phyloP scores from a whole-genome alignment of 441 rosid species.

The Theobroma grandiflorum region DNA sequence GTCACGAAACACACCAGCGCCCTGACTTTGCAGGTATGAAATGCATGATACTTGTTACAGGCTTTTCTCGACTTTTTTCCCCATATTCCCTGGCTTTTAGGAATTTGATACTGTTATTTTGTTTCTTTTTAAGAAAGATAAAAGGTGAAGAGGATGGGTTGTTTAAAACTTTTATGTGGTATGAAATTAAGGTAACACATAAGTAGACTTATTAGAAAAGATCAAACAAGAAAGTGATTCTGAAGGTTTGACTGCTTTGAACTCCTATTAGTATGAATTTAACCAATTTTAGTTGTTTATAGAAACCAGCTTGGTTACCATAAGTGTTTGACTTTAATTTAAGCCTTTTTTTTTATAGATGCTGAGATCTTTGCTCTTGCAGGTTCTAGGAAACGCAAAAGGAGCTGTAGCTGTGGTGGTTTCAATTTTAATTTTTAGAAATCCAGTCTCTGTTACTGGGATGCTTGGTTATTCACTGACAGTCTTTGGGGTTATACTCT shows the following conservation, averaged over 20 bases:
- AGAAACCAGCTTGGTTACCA: neutral
- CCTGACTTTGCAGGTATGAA: constrained; percentile 65
- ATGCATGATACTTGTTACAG: neutral
- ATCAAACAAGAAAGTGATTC: neutral
- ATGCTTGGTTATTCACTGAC: constrained; percentile 75
- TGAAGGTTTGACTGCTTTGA: neutral
- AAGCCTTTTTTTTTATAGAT: neutral
- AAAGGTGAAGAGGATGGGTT: neutral
- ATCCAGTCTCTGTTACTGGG: constrained; percentile 73
- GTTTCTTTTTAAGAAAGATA: neutral
- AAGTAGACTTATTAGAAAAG: neutral
- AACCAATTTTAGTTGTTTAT: neutral
- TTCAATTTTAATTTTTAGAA: constrained; percentile 68
- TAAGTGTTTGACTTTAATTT: neutral
- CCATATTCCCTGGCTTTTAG: neutral
- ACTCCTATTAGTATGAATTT: neutral
- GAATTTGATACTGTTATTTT: neutral
- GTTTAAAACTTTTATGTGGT: neutral
- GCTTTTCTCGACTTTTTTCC: neutral
- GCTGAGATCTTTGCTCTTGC: constrained; percentile 14
- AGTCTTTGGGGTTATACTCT: constrained; percentile 69
- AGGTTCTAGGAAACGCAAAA: constrained; percentile 81
- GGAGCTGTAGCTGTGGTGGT: constrained; percentile 79
- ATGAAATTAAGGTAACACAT: neutral
- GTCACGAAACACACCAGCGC: constrained; percentile 83